These are phyloP conservation scores for Amaranthus cruentus DNA, from an alignment of 148 eudicot genomes.

Conservation along the genomic window DNA sequence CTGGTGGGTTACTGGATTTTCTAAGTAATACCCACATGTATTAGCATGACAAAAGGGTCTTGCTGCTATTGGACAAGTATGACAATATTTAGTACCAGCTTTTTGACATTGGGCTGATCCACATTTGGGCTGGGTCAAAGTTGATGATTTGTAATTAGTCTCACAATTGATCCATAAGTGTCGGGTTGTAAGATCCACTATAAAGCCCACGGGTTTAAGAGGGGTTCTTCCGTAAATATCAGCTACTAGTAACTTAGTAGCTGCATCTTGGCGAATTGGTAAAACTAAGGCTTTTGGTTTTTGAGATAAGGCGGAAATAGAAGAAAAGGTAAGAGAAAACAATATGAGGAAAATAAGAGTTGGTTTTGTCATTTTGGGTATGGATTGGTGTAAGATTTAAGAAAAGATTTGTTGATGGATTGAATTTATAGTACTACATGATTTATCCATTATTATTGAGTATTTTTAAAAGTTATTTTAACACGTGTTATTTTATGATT, in stretches of 20 bases:
- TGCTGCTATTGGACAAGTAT: conserved; percentile 24
- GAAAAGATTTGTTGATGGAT: too few species aligned
- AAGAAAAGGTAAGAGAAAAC: conserved; percentile 2
- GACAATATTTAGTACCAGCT: conserved; percentile 42
- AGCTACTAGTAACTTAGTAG: conserved; percentile 42
- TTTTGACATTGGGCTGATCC: conserved; percentile 47
- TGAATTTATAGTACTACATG: too few species aligned
- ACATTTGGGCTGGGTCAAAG: conserved; percentile 42
- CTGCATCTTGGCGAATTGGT: conserved; percentile 36
- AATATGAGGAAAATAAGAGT: conserved; percentile 11
- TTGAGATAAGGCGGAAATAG: conserved; percentile 16
- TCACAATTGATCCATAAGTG: conserved; percentile 57
- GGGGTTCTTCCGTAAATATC: conserved; percentile 46
- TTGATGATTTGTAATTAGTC: conserved; percentile 41
- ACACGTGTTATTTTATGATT: too few species aligned
- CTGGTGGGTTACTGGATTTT: conserved; percentile 43
- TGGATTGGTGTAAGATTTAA: background rate
- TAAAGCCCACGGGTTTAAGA: conserved; percentile 16
- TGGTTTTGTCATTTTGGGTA: conserved; percentile 7
- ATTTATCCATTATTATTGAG: too few species aligned
- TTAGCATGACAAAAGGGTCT: conserved; percentile 59
- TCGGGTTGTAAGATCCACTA: conserved; percentile 45
- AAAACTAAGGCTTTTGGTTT: conserved; percentile 30
- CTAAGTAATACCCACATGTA: conserved; percentile 38
- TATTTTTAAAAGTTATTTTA: too few species aligned